Base-by-base conservation (phyloP, 495 filamentous ascomycete species). In the Neurospora sp. region DNA sequence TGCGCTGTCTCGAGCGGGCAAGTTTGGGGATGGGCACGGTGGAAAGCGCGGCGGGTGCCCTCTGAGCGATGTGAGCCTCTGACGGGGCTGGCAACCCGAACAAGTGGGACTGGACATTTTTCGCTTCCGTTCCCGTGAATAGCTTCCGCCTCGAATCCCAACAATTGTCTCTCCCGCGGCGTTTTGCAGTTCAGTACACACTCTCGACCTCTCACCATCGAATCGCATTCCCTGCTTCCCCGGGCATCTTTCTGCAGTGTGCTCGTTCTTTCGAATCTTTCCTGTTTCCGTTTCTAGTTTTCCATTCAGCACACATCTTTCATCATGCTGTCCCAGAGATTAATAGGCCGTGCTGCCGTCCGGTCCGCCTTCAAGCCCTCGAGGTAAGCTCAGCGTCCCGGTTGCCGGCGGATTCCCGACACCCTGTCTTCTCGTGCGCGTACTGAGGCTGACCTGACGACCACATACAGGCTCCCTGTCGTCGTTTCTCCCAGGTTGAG, bases 321-420 rank as follows among this genome's bases (percentile, higher is more conserved):
- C 70, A 80, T 70, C 9, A 95, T 96, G 93, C 89, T 94, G 83
- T 88, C 91, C 74, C 88, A 83, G 75, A 84, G 89, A 83, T 84
- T 92, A 80, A 82, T 93, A 83, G 89, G 90, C 76, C 87, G 90
- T 85, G 84, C 88, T 76, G 83, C 87, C 76, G 88, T 89, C 80
- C 89, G 88, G 87, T 86, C 90, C 83, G 87, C 87, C 77, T 86
- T 92, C 83, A 84, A 85, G 74, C 82, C 81, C 74, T 83, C 84
- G 70, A 83, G 85, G 86, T 88, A 84, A 76, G 83, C 79, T 72
- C 31, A 59, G 69, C 27, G 70, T 76, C 76, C 77, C 70, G 39
- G 62, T 71, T 72, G 38, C 66, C 39, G 54, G 54, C 54, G 54
- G 54, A 31, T 62, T 35, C 27, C 54, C 54, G 54, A 66, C 54